Percentiles rank a stretch among this genome's conserved stretches.
Conservation (phyloP, 257 asterid species). For the Fraxinus cuspidata region DNA sequence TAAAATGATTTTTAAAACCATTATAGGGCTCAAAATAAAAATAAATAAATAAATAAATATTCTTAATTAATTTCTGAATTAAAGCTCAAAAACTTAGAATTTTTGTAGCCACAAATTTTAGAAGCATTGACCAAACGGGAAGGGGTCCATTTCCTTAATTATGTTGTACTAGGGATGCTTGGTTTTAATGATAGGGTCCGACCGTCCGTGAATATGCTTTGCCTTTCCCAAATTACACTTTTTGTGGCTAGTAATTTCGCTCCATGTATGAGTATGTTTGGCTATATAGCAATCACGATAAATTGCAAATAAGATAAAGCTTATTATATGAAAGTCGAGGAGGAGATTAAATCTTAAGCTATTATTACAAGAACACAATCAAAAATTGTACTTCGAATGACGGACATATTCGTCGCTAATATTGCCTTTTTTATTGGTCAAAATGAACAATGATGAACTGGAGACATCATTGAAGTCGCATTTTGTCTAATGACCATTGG, state of each 20-base stretch:
- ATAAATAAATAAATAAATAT: not conserved
- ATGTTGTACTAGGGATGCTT: constrained; percentile 13
- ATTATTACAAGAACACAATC: too few species aligned
- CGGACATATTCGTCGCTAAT: not conserved
- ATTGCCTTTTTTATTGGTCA: not conserved
- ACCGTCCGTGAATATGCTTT: too few species aligned
- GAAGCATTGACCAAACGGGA: not conserved
- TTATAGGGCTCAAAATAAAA: not conserved
- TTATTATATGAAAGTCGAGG: not conserved
- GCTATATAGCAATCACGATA: not conserved
- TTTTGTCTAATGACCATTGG: too few species aligned
- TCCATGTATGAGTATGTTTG: too few species aligned
- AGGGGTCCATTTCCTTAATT: constrained; percentile 8
- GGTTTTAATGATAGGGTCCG: constrained; percentile 6
- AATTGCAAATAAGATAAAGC: not conserved
- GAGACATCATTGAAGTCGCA: too few species aligned
- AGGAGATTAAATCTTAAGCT: not conserved
- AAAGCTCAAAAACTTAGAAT: not conserved
- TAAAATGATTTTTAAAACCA: not conserved
- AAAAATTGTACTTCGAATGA: not conserved
- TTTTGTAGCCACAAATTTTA: constrained; percentile 3
- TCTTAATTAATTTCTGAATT: not conserved
- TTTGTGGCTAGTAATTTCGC: too few species aligned
- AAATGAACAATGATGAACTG: not conserved
- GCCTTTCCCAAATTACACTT: too few species aligned